phyloP scores from a whole-genome alignment of 106 monocot genomes.

The Narthecium ossifragum region DNA sequence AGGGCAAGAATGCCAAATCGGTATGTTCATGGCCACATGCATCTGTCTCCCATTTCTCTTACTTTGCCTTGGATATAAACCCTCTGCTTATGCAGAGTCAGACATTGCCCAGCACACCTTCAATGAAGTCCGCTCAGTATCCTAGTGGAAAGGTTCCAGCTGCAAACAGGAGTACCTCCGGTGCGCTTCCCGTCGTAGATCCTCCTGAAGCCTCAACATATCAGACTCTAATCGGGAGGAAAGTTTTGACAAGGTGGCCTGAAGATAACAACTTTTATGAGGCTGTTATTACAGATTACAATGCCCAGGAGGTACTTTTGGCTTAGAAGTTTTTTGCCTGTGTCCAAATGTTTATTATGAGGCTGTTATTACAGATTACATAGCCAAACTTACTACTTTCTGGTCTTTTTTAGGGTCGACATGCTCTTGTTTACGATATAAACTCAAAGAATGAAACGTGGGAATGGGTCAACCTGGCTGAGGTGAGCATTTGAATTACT shows the following conservation, averaged over 20 bases:
- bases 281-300: conserved; percentile 52
- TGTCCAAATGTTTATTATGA: neutral
- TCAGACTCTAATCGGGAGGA: conserved; percentile 55
- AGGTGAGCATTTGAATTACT: too few relatives aligned
- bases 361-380: neutral
- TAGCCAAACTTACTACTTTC: conserved; percentile 9
- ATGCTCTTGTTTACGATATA: conserved; percentile 73
- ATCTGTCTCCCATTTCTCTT: neutral
- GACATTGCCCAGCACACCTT: conserved; percentile 5
- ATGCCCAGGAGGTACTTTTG: conserved; percentile 23
- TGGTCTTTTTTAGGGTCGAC: conserved; percentile 30
- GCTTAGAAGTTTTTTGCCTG: neutral
- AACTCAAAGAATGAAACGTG: conserved; percentile 53
- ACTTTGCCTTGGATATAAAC: neutral
- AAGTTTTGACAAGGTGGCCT: conserved; percentile 67
- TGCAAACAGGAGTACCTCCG: conserved; percentile 31
- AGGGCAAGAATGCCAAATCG: conserved; percentile 30
- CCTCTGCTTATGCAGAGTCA: conserved; percentile 14
- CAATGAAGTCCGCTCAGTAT: conserved; percentile 17
- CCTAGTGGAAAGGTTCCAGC: conserved; percentile 23
- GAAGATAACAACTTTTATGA: conserved; percentile 76
- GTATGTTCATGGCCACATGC: conserved; percentile 12
- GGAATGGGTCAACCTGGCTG: conserved; percentile 77
- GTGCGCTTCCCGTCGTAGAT: conserved; percentile 30
- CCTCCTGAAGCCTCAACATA: conserved; percentile 16